These are phyloP conservation scores for Pseudocercospora eumusae DNA, from an alignment of 2,329 filamentous ascomycete genomes.

Conservation along the genomic window DNA sequence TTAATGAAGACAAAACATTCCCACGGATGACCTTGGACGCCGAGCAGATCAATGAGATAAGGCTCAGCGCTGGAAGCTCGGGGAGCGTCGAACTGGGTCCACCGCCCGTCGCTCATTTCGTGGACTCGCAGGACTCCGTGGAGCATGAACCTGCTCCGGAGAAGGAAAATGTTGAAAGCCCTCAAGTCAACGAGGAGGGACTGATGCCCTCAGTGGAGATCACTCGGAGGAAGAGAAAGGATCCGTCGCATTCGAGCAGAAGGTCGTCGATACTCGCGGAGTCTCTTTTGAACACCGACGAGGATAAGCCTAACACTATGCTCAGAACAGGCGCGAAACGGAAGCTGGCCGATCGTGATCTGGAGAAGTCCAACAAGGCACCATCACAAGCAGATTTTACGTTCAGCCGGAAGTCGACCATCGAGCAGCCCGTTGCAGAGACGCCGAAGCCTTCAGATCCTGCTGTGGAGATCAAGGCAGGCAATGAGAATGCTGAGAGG, in stretches of 20 bases:
- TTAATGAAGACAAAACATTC: slow-evolving; percentile 68
- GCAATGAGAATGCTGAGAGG: slow-evolving; percentile 9
- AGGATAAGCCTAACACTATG: slow-evolving; percentile 36
- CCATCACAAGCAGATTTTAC: slow-evolving; percentile 47
- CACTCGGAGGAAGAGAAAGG: slow-evolving; percentile 52
- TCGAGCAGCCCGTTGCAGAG: slow-evolving; percentile 15
- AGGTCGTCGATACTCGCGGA: slow-evolving; percentile 48
- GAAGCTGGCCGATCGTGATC: slow-evolving; percentile 58
- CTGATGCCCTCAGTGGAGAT: slow-evolving; percentile 53
- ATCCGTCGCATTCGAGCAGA: slow-evolving; percentile 46
- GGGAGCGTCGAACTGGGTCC: slow-evolving; percentile 65
- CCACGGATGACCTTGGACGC: slow-evolving; percentile 65
- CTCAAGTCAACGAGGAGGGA: slow-evolving; percentile 36
- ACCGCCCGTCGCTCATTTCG: slow-evolving; percentile 56
- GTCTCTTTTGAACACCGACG: slow-evolving; percentile 42
- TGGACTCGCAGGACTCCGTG: slow-evolving; percentile 15
- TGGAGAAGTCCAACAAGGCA: slow-evolving; percentile 44
- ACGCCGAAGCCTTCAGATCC: slow-evolving; percentile 20
- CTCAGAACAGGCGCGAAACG: slow-evolving; percentile 57
- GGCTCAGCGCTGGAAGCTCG: slow-evolving; percentile 59
- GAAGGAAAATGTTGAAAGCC: background rate
- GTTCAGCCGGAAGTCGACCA: slow-evolving; percentile 46
- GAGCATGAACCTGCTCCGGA: slow-evolving; percentile 15
- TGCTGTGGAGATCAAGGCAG: slow-evolving; percentile 30
- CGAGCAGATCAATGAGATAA: slow-evolving; percentile 57